A percentile compares a stretch with the other conserved stretches of the same genome.
Conservation (phyloP, 768 basidiomycete genomes). For the Leccinum barrowsii region DNA sequence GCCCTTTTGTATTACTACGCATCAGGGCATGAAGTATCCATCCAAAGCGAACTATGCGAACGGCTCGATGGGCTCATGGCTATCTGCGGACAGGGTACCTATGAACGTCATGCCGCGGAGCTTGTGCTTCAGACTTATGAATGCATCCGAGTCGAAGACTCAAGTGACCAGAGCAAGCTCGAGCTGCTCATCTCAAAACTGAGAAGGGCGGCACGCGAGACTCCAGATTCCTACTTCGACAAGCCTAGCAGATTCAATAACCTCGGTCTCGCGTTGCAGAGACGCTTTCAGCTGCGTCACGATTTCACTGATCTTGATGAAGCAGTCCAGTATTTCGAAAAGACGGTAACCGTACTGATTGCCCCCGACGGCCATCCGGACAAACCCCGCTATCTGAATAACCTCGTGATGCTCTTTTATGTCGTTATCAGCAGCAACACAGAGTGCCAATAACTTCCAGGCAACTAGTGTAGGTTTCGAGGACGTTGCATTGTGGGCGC, state of each 20-base stretch:
- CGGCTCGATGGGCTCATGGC: background rate
- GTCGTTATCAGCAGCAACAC: background rate
- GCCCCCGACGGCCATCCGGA: background rate
- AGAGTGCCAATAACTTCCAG: background rate
- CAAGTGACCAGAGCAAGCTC: background rate
- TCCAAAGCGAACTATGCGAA: background rate
- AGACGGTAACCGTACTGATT: background rate
- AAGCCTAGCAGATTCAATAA: background rate
- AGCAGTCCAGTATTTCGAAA: background rate
- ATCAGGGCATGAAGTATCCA: background rate
- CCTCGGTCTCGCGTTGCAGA: background rate
- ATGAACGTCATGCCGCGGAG: slow-evolving; percentile 1
- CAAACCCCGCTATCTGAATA: background rate
- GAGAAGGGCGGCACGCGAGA: background rate
- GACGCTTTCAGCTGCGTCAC: background rate
- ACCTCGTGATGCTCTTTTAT: background rate
- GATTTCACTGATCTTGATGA: background rate
- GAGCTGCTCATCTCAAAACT: background rate
- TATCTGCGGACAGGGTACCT: background rate
- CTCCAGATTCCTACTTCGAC: slow-evolving; percentile 1
- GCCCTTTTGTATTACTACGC: background rate
- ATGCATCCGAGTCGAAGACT: background rate
- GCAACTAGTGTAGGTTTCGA: background rate
- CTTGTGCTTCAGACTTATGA: slow-evolving; percentile 4
- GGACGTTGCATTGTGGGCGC: background rate